These are phyloP conservation scores for Kwoniella pini DNA, from an alignment of 768 basidiomycete genomes.

Conservation along the genomic window DNA sequence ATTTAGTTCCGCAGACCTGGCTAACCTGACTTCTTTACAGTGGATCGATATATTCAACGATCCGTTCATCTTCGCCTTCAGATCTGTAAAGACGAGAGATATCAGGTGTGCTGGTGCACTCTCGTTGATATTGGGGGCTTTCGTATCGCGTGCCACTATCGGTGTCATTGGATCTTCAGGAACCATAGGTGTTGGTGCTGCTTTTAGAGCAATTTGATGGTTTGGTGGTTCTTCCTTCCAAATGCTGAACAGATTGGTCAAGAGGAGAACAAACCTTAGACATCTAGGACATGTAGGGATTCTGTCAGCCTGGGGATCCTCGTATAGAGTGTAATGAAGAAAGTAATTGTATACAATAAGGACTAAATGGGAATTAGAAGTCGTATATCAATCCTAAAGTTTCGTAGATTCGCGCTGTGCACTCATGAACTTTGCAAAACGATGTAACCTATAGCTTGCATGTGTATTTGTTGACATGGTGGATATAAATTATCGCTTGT, in stretches of 20 bases:
- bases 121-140: slow-evolving; percentile 72
- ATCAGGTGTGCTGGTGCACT: slow-evolving; percentile 66
- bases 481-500: too few relatives aligned
- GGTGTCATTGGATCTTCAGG: slow-evolving; percentile 39
- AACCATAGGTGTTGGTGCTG: slow-evolving; percentile 42
- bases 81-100: slow-evolving; percentile 64
- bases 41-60: slow-evolving; percentile 88
- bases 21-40: slow-evolving; percentile 42
- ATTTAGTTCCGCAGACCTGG: neutral
- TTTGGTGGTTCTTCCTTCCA: slow-evolving; percentile 31
- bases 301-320: too few relatives aligned
- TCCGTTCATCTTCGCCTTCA: slow-evolving; percentile 66
- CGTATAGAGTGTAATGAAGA: too few relatives aligned
- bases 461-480: too few relatives aligned
- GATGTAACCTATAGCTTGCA: too few relatives aligned
- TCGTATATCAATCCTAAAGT: too few relatives aligned
- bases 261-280: neutral
- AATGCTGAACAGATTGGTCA: neutral
- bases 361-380: too few relatives aligned
- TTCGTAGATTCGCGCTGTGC: too few relatives aligned
- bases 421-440: too few relatives aligned
- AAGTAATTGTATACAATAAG: too few relatives aligned
- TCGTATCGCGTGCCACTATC: slow-evolving; percentile 54
- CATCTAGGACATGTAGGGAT: too few relatives aligned
- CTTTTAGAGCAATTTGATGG: slow-evolving; percentile 37